Percentiles rank a stretch among this genome's conserved stretches.
Conservation (phyloP, 305 asterid genomes). For the Fraxinus angustifolia region DNA sequence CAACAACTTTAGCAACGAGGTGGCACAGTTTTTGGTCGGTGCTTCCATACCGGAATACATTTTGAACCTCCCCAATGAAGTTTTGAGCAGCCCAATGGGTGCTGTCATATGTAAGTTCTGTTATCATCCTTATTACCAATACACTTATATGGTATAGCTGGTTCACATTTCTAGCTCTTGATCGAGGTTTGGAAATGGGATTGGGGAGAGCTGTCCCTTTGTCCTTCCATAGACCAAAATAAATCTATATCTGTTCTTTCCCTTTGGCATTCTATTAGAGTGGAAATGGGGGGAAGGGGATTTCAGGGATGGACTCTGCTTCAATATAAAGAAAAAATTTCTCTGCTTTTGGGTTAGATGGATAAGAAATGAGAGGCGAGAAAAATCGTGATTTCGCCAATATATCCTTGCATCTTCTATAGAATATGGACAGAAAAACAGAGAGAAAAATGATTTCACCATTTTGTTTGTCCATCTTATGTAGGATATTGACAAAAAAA, state of each 20-base stretch:
- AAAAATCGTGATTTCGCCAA: neutral
- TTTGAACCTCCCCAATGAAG: constrained; percentile 84
- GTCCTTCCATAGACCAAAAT: neutral
- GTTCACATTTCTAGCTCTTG: neutral
- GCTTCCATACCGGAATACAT: constrained; percentile 80
- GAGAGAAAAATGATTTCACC: neutral
- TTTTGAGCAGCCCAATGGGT: constrained; percentile 87
- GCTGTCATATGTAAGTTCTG: constrained; percentile 68
- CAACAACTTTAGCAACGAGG: constrained; percentile 91
- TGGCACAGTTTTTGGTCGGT: constrained; percentile 83
- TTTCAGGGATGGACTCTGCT: neutral
- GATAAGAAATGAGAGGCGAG: neutral
- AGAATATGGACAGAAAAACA: neutral
- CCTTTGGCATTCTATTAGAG: neutral
- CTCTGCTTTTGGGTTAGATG: neutral
- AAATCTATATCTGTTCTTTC: neutral
- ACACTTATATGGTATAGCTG: neutral
- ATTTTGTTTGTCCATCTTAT: neutral
- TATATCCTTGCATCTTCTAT: neutral
- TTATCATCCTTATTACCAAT: neutral
- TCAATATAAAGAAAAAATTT: neutral
- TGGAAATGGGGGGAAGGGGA: neutral
- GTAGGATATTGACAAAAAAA: neutral
- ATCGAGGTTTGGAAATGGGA: neutral
- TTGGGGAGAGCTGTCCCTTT: neutral